Conservation (phyloP, 768 basidiomycete species). For the Panellus pusillus region DNA sequence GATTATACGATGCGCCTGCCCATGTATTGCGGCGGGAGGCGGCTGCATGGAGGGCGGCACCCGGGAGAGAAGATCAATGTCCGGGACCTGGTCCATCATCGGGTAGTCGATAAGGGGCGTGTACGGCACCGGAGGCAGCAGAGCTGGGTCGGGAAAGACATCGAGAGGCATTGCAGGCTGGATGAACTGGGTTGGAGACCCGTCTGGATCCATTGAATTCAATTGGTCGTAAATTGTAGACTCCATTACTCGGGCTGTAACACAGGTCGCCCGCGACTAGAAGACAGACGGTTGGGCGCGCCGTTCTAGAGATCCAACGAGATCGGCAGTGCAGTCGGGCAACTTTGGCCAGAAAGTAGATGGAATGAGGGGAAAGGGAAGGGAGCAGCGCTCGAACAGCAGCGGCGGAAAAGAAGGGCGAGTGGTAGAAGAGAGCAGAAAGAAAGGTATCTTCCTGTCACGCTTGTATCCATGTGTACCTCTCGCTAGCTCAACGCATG, state of each 20-base stretch:
- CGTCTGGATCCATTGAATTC: slow-evolving; percentile 17
- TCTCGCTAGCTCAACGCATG: no score
- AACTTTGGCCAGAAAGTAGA: slow-evolving; percentile 18
- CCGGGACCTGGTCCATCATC: slow-evolving; percentile 18
- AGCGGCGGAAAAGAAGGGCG: slow-evolving; percentile 15
- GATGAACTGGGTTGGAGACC: slow-evolving; percentile 11
- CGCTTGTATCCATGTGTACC: no score
- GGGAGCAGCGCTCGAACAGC: slow-evolving; percentile 14
- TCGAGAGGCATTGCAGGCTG: slow-evolving; percentile 10
- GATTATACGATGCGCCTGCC: slow-evolving; percentile 38
- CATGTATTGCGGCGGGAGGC: slow-evolving; percentile 39
- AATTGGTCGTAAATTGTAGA: slow-evolving; percentile 18
- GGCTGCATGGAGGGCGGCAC: slow-evolving; percentile 37
- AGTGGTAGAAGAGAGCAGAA: slow-evolving; percentile 1
- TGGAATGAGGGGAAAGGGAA: slow-evolving; percentile 20
- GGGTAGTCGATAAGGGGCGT: slow-evolving; percentile 13
- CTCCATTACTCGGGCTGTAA: slow-evolving; percentile 27
- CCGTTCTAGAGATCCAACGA: slow-evolving; percentile 14
- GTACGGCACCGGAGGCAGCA: slow-evolving; percentile 14
- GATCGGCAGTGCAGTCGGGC: slow-evolving; percentile 7
- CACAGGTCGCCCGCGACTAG: slow-evolving; percentile 15
- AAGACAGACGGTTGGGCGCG: slow-evolving; percentile 5
- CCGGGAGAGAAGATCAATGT: slow-evolving; percentile 29
- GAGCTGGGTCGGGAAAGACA: slow-evolving; percentile 4
- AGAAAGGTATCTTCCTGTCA: not conserved